A percentile compares a stretch with the other conserved stretches of the same genome.
phyloP scores from a whole-genome alignment of 2,329 filamentous ascomycete species.

The Lachnellula cervina region DNA sequence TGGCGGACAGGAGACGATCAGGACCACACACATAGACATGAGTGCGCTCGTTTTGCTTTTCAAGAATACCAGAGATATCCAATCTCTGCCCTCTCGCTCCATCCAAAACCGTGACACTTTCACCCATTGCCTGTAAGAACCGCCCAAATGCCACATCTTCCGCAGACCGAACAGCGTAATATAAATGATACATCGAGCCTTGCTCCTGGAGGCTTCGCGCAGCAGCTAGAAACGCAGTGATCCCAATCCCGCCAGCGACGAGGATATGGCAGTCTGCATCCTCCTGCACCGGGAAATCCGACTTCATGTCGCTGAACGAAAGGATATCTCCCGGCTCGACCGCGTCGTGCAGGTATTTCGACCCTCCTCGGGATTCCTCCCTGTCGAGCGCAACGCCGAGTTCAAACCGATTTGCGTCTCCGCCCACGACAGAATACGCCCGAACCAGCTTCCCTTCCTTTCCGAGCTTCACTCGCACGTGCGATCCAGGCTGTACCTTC shows the following conservation, averaged over 20 bases:
- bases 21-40: constrained; percentile 59
- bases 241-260: constrained; percentile 58
- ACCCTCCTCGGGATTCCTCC: constrained; percentile 50
- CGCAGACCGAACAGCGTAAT: constrained; percentile 50
- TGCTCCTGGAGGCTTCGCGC: constrained; percentile 39
- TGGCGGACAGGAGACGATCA: constrained; percentile 48
- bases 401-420: constrained; percentile 35
- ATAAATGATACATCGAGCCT: constrained; percentile 45
- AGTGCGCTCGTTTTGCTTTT: constrained; percentile 43
- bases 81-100: constrained; percentile 45
- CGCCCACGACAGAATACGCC: constrained; percentile 52
- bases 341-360: constrained; percentile 49
- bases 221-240: constrained; percentile 57
- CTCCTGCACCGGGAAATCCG: constrained; percentile 40
- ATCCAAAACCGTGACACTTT: constrained; percentile 47
- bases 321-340: constrained; percentile 45
- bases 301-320: constrained; percentile 45
- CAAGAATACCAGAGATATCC: constrained; percentile 44
- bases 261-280: constrained; percentile 54
- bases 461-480: constrained; percentile 51
- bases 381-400: constrained; percentile 52
- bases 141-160: constrained; percentile 49
- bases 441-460: constrained; percentile 44
- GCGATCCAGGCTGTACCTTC: constrained; percentile 39
- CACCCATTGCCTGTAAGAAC: constrained; percentile 39